Conservation (phyloP, 306 rosid genomes). For the Castanospermum australe region DNA sequence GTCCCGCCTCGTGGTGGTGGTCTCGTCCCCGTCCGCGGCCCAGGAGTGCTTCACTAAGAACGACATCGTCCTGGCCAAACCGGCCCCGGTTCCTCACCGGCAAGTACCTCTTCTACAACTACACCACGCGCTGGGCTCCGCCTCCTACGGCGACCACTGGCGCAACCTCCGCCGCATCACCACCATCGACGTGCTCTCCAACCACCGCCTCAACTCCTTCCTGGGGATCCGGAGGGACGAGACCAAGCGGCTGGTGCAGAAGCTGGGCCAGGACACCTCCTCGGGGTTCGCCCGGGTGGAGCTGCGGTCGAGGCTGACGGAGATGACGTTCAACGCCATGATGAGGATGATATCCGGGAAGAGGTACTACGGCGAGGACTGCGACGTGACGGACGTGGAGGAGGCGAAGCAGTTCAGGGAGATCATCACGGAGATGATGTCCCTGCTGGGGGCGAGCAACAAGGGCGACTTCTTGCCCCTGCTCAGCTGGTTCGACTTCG, state of each 20-base stretch:
- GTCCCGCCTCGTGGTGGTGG: conserved; percentile 19
- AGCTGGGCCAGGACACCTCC: not conserved
- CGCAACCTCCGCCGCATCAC: conserved; percentile 10
- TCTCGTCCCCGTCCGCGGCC: conserved; percentile 7
- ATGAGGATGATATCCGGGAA: conserved; percentile 27
- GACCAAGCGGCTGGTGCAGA: not conserved
- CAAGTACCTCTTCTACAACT: conserved; percentile 23
- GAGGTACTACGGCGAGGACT: conserved; percentile 4
- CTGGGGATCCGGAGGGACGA: conserved; percentile 9
- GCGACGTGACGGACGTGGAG: not conserved
- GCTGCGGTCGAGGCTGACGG: not conserved
- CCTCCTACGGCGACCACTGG: not conserved
- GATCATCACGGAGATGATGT: too few relatives aligned
- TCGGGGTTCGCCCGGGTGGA: not conserved
- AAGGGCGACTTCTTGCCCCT: conserved; percentile 20
- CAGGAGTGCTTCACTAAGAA: conserved; percentile 23
- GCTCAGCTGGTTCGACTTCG: conserved; percentile 11
- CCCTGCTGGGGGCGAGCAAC: not conserved
- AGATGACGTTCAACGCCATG: conserved; percentile 22
- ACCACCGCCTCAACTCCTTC: conserved; percentile 7
- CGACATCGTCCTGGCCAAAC: conserved; percentile 16
- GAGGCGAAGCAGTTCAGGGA: conserved; percentile 15
- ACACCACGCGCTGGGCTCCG: conserved; percentile 2
- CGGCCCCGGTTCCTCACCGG: conserved; percentile 4
- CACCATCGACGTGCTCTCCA: not conserved